These are phyloP conservation scores for Termitomyces sp. DNA, from an alignment of 768 basidiomycete species.

Conservation along the genomic window DNA sequence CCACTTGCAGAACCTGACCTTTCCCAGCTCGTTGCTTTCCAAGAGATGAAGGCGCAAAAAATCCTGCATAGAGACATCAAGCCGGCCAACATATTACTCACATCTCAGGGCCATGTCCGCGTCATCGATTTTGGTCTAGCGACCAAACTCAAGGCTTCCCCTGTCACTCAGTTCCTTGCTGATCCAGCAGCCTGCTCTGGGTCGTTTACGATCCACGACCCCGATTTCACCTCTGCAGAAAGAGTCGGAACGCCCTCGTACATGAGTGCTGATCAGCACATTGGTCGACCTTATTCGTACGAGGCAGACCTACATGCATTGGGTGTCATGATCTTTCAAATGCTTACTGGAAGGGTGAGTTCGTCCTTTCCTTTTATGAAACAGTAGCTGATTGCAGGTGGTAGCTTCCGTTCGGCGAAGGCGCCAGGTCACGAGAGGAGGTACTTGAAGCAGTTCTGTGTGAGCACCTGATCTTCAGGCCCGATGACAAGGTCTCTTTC, in stretches of 20 bases:
- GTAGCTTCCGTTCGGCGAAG: conserved; percentile 8
- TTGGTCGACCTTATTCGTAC: conserved; percentile 4
- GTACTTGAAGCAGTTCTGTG: background rate
- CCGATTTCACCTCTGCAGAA: background rate
- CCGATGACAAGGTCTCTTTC: background rate
- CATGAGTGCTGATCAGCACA: conserved; percentile 2
- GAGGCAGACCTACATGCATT: conserved; percentile 6
- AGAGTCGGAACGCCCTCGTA: conserved; percentile 3
- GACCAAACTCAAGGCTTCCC: background rate
- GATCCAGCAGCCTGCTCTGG: background rate
- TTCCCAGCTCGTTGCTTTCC: conserved; percentile 34
- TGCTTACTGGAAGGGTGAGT: conserved; percentile 6
- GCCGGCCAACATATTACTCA: conserved; percentile 6
- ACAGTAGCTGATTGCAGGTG: background rate
- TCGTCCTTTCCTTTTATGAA: background rate
- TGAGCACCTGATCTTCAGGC: background rate
- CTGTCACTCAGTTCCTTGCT: background rate
- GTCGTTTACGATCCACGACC: background rate
- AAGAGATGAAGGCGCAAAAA: background rate
- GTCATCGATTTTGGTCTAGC: conserved; percentile 8
- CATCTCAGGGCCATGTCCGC: background rate
- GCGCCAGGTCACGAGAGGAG: background rate
- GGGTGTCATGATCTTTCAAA: conserved; percentile 6
- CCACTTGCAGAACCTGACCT: background rate
- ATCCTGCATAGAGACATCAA: conserved; percentile 13